Percentiles rank a stretch among this genome's conserved stretches.
Evolutionary conservation across 208 protist species (phyloP).

Genomic region (Trypanosoma scelopori): DNA sequence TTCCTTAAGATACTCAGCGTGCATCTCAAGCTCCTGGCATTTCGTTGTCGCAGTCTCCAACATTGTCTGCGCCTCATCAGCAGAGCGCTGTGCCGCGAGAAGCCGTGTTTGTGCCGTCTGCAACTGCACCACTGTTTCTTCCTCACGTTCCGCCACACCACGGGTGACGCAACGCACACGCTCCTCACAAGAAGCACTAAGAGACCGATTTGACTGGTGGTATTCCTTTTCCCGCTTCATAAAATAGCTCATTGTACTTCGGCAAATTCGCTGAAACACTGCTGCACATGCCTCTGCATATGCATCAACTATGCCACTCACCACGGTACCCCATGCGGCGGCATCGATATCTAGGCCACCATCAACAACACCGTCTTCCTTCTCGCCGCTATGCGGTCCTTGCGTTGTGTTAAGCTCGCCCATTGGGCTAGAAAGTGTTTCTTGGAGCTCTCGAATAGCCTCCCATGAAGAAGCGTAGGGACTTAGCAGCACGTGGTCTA

Average conservation of each 20-base stretch:
- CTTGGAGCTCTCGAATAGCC: constrained; percentile 3
- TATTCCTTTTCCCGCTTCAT: constrained; percentile 10
- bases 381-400: neutral
- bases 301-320: constrained; percentile 15
- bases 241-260: neutral
- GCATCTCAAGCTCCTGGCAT: constrained; percentile 11
- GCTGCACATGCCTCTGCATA: constrained; percentile 23
- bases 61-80: neutral
- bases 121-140: constrained; percentile 3
- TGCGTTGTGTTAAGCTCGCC: neutral
- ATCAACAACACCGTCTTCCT: neutral
- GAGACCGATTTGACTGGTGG: neutral
- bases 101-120: neutral
- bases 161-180: constrained; percentile 3
- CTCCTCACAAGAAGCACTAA: neutral
- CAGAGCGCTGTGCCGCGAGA: neutral
- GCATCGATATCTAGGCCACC: neutral
- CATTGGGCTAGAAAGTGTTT: neutral
- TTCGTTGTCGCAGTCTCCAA: neutral
- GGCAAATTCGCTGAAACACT: constrained; percentile 16
- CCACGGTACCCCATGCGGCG: constrained; percentile 4
- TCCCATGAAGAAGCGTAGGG: constrained; percentile 12
- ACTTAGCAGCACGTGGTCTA: constrained; percentile 20
- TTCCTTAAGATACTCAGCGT: constrained; percentile 20
- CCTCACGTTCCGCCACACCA: constrained; percentile 2